Conservation (phyloP, 1,284 basidiomycete genomes). For the Amylostereum areolatum region DNA sequence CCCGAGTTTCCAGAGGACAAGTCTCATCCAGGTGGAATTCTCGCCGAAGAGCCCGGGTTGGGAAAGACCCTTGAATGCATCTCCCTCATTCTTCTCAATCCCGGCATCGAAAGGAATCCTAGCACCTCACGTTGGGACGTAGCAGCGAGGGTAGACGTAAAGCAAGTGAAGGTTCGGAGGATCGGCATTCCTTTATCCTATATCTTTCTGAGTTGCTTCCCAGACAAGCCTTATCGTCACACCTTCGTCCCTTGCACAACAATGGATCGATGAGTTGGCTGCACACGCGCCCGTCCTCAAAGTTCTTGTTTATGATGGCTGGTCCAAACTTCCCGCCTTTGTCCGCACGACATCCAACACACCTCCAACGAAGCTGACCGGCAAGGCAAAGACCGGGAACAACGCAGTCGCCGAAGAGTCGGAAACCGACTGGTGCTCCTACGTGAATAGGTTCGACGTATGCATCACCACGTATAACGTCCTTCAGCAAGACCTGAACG, state of each 20-base stretch:
- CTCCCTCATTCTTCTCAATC: constrained; percentile 69
- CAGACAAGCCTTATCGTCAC: constrained; percentile 84
- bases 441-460: constrained; percentile 66
- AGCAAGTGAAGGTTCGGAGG: constrained; percentile 59
- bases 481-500: constrained; percentile 62
- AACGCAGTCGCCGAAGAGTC: constrained; percentile 1
- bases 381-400: constrained; percentile 10
- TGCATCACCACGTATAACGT: constrained; percentile 74
- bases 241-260: constrained; percentile 70
- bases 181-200: constrained; percentile 1
- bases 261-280: constrained; percentile 82
- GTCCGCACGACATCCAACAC: constrained; percentile 4
- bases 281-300: constrained; percentile 73
- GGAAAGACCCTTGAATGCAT: constrained; percentile 86
- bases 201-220: not conserved
- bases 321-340: constrained; percentile 60
- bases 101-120: constrained; percentile 49
- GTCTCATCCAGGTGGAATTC: constrained; percentile 51
- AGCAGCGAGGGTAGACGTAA: constrained; percentile 52
- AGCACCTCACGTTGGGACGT: constrained; percentile 53
- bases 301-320: constrained; percentile 78
- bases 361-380: constrained; percentile 5
- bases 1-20: constrained; percentile 26
- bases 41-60: constrained; percentile 80
- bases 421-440: constrained; percentile 54